Conservation (phyloP, 805 yeast genomes). For the Blastobotrys peoriensis region DNA sequence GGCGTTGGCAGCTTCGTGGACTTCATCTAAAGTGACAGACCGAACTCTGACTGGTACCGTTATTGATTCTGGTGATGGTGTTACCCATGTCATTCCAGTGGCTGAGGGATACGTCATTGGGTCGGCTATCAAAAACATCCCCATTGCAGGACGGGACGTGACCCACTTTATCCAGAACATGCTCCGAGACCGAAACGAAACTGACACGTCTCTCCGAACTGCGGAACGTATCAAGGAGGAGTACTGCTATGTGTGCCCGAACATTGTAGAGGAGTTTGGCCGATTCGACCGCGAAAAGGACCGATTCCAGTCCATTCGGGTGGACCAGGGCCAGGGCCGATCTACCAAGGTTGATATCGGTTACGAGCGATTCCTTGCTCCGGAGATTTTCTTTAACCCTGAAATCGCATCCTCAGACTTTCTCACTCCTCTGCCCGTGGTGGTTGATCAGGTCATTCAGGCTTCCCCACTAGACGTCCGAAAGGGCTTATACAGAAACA, state of each 20-base stretch:
- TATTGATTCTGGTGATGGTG: slow-evolving; percentile 98
- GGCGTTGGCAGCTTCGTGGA: slow-evolving; percentile 99
- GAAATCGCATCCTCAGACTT: slow-evolving; percentile 95
- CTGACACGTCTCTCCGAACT: slow-evolving; percentile 86
- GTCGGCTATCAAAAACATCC: slow-evolving; percentile 92
- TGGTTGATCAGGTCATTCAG: slow-evolving; percentile 92
- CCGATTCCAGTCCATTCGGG: slow-evolving; percentile 78
- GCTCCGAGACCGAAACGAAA: slow-evolving; percentile 94
- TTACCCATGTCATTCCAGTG: slow-evolving; percentile 97
- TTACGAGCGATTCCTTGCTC: slow-evolving; percentile 95
- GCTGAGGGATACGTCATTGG: slow-evolving; percentile 99
- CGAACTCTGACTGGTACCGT: slow-evolving; percentile 97
- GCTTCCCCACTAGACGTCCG: slow-evolving; percentile 96
- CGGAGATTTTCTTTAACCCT: slow-evolving; percentile 98
- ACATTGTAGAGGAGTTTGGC: slow-evolving; percentile 92
- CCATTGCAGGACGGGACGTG: slow-evolving; percentile 98
- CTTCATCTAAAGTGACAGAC: slow-evolving; percentile 89
- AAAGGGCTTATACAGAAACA: slow-evolving; percentile 90
- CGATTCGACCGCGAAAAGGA: slow-evolving; percentile 92
- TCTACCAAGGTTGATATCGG: slow-evolving; percentile 82
- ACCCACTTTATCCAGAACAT: slow-evolving; percentile 88
- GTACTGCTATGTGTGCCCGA: slow-evolving; percentile 96
- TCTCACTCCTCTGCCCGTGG: slow-evolving; percentile 92
- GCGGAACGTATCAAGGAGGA: slow-evolving; percentile 97
- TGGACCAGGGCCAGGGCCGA: slow-evolving; percentile 66